Evolutionary conservation across 2,329 filamentous ascomycete genomes (phyloP), one percentile per base, ranked within the genome.

Genomic region (Escovopsis sp.): DNA sequence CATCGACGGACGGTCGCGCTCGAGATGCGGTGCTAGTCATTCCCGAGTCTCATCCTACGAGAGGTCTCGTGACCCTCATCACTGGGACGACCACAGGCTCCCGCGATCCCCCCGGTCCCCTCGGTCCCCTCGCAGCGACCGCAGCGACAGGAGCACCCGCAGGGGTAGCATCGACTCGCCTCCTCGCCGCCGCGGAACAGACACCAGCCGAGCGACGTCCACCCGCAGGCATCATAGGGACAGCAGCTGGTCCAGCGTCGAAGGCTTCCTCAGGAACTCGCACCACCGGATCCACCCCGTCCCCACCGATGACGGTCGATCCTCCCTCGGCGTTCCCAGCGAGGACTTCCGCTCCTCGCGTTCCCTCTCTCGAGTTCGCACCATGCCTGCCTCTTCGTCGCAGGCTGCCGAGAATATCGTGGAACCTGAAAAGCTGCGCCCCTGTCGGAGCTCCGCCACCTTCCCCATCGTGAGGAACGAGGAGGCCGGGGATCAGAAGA

Each of bases 181-280:
- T 40, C 40, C 33, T 11, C 35, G 46, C 33, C 48, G 51, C 16
- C 36, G 41, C 3, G 53, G 57, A 13, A 49, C 50, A 7, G 51
- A 55, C 4, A 45, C 43, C 11, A 32, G 45, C 7, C 47, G 39
- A 16, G 45, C 40, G 7, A 46, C 51, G 7, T 48, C 54, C 2
- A 45, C 48, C 13, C 42, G 44, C 31, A 37, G 39, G 11, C 53
- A 46, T 40, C 55, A 30, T 11, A 30, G 39, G 50, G 55, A 48
- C 45, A 53, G 58, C 7, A 63, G 54, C 14, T 59, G 60, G 30
- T 65, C 63, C 3, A 61, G 59, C 24, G 64, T 66, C 15, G 66
- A 67, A 35, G 31, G 24, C 2, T 42, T 42, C 3, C 41, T 45
- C 15, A 35, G 38, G 9, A 11, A 16, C 7, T 35, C 41, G 14